Evolutionary conservation across 2,329 filamentous ascomycete species (phyloP).

Genomic region (Acephala macrosclerotiorum): DNA sequence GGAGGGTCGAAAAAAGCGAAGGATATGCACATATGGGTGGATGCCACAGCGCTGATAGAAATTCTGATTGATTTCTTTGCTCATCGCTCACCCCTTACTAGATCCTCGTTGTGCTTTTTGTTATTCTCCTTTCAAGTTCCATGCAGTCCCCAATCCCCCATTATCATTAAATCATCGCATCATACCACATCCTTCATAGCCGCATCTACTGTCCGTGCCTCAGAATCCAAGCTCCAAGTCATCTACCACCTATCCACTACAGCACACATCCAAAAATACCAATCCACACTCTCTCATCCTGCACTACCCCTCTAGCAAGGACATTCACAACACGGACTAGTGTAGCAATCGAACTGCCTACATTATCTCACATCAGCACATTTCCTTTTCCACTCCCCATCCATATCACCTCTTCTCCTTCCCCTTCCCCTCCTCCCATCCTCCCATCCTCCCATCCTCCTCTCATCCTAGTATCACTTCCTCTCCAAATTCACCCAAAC

Average conservation of each 20-base stretch:
- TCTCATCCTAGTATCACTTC: too few relatives aligned
- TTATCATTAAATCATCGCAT: neutral
- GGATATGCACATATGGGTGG: neutral
- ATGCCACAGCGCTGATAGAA: slow-evolving; percentile 7
- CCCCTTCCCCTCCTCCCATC: neutral
- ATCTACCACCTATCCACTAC: too few relatives aligned
- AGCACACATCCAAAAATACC: too few relatives aligned
- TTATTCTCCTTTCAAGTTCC: neutral
- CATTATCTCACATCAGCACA: neutral
- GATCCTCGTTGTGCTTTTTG: neutral
- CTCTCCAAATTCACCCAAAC: neutral
- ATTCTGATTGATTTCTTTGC: neutral
- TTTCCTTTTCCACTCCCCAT: too few relatives aligned
- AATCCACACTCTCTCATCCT: too few relatives aligned
- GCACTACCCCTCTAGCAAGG: neutral
- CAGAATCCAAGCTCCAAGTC: too few relatives aligned
- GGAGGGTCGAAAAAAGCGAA: neutral
- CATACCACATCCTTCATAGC: neutral
- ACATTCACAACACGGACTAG: slow-evolving; percentile 5
- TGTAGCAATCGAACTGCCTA: neutral
- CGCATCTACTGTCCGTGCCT: too few relatives aligned
- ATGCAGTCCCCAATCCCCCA: neutral
- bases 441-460: neutral
- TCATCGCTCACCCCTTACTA: neutral
- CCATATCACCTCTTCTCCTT: too few relatives aligned